Evolutionary conservation across 441 rosid genomes (phyloP).

Genomic region (Syzygium syzygioides): DNA sequence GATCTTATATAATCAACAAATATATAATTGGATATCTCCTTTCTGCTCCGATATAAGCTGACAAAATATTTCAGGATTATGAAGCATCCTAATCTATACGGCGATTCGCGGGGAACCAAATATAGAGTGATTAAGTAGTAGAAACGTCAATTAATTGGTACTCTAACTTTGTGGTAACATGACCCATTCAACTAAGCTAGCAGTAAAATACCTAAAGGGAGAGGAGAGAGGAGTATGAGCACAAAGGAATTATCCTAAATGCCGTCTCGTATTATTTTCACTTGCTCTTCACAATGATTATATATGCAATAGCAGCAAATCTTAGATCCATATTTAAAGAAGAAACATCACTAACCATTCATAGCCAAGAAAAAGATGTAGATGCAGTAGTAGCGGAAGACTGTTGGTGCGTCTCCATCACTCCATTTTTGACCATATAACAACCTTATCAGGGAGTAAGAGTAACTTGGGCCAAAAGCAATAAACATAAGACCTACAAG

Average conservation of each 20-base stretch:
- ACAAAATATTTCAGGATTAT: background rate
- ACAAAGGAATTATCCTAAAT: background rate
- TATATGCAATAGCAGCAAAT: background rate
- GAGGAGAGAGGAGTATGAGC: background rate
- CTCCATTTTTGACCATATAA: conserved; percentile 91
- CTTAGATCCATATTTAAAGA: background rate
- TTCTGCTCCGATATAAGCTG: background rate
- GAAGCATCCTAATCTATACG: background rate
- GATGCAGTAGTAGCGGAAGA: conserved; percentile 74
- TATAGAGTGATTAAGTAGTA: background rate
- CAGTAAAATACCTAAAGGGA: background rate
- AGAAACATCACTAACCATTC: conserved; percentile 55
- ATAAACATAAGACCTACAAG: conserved; percentile 70
- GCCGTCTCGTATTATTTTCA: background rate
- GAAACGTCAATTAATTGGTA: background rate
- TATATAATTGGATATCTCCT: background rate
- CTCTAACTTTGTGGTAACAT: background rate
- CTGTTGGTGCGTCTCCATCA: conserved; percentile 83
- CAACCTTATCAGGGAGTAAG: conserved; percentile 83
- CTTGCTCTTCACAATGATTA: background rate
- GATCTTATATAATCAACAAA: background rate
- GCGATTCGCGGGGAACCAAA: background rate
- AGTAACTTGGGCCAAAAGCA: conserved; percentile 96
- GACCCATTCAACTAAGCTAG: background rate
- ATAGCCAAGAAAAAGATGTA: conserved; percentile 81